These are phyloP conservation scores for Orbilia ellipsospora DNA, from an alignment of 2,329 filamentous ascomycete genomes.

Conservation along the genomic window DNA sequence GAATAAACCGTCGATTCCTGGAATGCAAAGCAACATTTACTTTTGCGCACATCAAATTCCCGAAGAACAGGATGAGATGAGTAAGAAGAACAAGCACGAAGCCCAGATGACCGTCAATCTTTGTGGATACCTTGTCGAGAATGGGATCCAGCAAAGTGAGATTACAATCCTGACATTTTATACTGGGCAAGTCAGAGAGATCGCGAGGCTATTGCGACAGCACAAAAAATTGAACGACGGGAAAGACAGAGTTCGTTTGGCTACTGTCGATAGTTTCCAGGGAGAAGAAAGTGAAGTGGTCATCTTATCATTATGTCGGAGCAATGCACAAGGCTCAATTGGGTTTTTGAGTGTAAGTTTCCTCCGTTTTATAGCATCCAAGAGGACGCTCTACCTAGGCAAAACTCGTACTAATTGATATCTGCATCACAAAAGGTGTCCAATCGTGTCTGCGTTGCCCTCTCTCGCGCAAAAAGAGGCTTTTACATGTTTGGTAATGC, in stretches of 20 bases:
- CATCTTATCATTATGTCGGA: conserved; percentile 82
- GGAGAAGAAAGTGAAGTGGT: conserved; percentile 90
- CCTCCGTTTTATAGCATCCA: background rate
- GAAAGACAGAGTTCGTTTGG: conserved; percentile 68
- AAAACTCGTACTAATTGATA: background rate
- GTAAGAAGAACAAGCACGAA: conserved; percentile 76
- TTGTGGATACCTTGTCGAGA: conserved; percentile 76
- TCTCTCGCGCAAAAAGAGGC: conserved; percentile 78
- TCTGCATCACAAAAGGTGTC: conserved; percentile 58
- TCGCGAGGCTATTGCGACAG: conserved; percentile 67
- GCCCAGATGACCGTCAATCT: conserved; percentile 80
- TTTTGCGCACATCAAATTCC: conserved; percentile 62
- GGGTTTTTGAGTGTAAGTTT: conserved; percentile 75
- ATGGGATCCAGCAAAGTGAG: conserved; percentile 69
- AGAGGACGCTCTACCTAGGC: background rate
- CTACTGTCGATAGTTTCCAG: conserved; percentile 89
- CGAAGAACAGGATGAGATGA: conserved; percentile 70
- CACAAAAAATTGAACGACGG: conserved; percentile 60
- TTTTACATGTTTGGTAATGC: conserved; percentile 88
- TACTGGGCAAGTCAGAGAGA: conserved; percentile 78
- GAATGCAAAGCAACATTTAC: conserved; percentile 71
- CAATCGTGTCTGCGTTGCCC: conserved; percentile 72
- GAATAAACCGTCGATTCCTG: conserved; percentile 68
- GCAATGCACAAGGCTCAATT: conserved; percentile 69
- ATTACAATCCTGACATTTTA: conserved; percentile 91